A percentile compares a stretch with the other conserved stretches of the same genome.
These are phyloP conservation scores for Globisporangium iwayamae DNA, from an alignment of 352 stramenopile genomes.

Conservation along the genomic window DNA sequence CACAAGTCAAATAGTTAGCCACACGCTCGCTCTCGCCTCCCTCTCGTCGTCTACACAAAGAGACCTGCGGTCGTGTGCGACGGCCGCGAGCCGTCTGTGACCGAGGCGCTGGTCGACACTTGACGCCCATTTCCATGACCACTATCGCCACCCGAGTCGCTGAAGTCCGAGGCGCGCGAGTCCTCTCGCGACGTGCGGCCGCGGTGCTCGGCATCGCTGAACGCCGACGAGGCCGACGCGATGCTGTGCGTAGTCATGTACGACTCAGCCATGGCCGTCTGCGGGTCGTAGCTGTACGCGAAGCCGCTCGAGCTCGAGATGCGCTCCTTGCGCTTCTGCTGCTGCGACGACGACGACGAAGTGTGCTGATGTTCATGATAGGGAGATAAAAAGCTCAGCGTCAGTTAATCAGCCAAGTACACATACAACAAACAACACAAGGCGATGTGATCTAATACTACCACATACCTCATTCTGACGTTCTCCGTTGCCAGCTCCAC, in stretches of 20 bases:
- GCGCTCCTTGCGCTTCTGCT: constrained; percentile 41
- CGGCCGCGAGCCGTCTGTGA: constrained; percentile 20
- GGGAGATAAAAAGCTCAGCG: not conserved
- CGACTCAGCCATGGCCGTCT: constrained; percentile 73
- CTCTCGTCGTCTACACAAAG: constrained; percentile 14
- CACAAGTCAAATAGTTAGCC: constrained; percentile 6
- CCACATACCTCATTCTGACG: constrained; percentile 12
- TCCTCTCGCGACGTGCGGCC: constrained; percentile 65
- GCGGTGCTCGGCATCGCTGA: constrained; percentile 61
- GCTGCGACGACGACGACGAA: constrained; percentile 9
- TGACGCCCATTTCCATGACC: constrained; percentile 5
- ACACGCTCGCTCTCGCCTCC: not conserved
- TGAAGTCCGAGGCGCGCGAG: constrained; percentile 65
- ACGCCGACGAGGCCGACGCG: constrained; percentile 48
- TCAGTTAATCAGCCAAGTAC: constrained; percentile 13
- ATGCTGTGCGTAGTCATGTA: constrained; percentile 75
- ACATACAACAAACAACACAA: not conserved
- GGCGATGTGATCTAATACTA: not conserved
- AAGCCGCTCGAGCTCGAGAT: constrained; percentile 69
- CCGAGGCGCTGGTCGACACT: constrained; percentile 20
- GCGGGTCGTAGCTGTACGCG: constrained; percentile 79
- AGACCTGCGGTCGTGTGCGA: constrained; percentile 14
- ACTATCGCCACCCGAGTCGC: constrained; percentile 16
- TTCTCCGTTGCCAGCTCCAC: not conserved
- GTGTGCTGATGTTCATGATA: constrained; percentile 7